Evolutionary conservation across 495 filamentous ascomycete species (phyloP).

Genomic region (Penicillium macrosclerotiorum): DNA sequence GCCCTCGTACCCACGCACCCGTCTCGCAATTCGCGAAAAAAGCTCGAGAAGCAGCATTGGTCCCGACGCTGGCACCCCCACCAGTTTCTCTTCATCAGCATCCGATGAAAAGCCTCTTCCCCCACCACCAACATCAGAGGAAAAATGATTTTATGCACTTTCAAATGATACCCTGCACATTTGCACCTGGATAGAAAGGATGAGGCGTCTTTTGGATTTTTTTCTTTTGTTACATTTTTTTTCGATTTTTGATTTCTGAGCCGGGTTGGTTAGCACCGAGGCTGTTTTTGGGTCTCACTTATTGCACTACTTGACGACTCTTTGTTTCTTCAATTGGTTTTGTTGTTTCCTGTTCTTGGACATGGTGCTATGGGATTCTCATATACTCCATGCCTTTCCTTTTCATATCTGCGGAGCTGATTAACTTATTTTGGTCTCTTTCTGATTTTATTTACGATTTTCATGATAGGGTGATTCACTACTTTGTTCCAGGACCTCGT

Average conservation of each 20-base stretch:
- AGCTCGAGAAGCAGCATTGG: constrained; percentile 31
- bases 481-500: no score
- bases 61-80: constrained; percentile 33
- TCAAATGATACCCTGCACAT: constrained; percentile 26
- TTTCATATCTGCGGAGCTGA: neutral
- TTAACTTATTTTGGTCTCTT: no score
- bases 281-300: no score
- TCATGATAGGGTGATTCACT: no score
- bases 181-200: constrained; percentile 15
- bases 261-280: no score
- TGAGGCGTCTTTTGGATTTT: constrained; percentile 14
- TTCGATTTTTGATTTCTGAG: constrained; percentile 3
- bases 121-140: constrained; percentile 1
- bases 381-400: neutral
- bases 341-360: no score
- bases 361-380: no score
- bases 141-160: constrained; percentile 19
- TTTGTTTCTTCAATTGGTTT: neutral
- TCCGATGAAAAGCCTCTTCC: constrained; percentile 32
- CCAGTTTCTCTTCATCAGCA: constrained; percentile 34
- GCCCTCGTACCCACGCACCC: constrained; percentile 39
- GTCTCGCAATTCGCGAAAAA: constrained; percentile 36
- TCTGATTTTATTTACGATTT: no score
- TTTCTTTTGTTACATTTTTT: constrained; percentile 3
- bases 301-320: no score